Base-by-base conservation (phyloP, 1,284 basidiomycete species). In the Apiotrichum domesticum region DNA sequence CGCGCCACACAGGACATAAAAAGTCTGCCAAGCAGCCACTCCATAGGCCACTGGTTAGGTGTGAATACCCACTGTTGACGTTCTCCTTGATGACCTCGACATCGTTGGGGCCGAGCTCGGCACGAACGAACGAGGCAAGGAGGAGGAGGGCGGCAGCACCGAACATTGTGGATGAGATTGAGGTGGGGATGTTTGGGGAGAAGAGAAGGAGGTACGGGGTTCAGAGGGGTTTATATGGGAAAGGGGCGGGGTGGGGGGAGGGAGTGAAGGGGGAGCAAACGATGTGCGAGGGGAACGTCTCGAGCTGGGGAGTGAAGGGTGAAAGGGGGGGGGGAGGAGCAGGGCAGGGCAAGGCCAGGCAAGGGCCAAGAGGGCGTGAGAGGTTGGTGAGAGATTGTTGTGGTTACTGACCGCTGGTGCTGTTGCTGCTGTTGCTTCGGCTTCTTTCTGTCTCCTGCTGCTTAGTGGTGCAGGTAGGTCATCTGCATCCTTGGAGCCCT, bases 11-110 rank as follows among this genome's bases (percentile, higher is more conserved):
- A 21, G 21, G 21, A 21, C 21, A 21, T 21, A 21, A 21, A 21
- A 21, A 21, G 21, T 21, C 21, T 21, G 21, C 21, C 21, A 21
- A 21, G 21, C 21, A 21, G 21, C 21, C 21, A 21, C 21, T 21
- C 21, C 21, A 21, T 21, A 21, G 21, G 21, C 21, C 21, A 21
- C 21, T 21, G 21, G 21, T 21, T 21, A 21, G 21, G 21, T 21
- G 21, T 21, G 21, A 21, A 21, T 21, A 60, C 58, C 54, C 55
- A 60, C 58, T 40, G 34, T 50, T 44, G 34, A 60, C 54, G 55
- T 53, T 46, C 35, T 46, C 47, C 8, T 34, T 6, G 42, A 56
- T 49, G 29, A 41, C 49, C 4, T 15, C 48, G 48, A 41, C 43
- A 42, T 57, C 46, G 32, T 32, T 35, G n/a, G 46, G 8, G 50